These are phyloP conservation scores for Phylloporus rhodoxanthus DNA, from an alignment of 768 basidiomycete genomes.

Conservation along the genomic window DNA sequence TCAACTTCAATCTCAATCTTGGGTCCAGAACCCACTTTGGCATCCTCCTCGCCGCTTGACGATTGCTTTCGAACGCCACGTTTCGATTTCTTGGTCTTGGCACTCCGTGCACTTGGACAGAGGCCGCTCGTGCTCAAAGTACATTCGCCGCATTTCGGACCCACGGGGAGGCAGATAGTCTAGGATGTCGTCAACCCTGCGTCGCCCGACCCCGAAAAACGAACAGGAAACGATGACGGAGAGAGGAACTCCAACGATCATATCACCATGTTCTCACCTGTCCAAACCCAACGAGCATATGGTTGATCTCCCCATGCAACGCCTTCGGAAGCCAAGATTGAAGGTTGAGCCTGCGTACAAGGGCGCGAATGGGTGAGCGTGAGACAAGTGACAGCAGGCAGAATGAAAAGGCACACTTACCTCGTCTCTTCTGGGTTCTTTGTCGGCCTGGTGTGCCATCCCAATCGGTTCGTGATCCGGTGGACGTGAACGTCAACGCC, in stretches of 20 bases:
- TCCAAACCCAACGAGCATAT: constrained; percentile 77
- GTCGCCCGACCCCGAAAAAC: not conserved
- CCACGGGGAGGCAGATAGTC: constrained; percentile 63
- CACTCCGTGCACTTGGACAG: constrained; percentile 58
- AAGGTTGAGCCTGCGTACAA: not conserved
- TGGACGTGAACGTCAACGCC: constrained; percentile 97
- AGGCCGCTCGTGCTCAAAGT: constrained; percentile 47
- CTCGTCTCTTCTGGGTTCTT: constrained; percentile 86
- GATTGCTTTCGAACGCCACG: constrained; percentile 3
- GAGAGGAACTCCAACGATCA: not conserved
- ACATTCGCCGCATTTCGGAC: constrained; percentile 62
- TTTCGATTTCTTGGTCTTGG: constrained; percentile 19
- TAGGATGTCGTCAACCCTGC: constrained; percentile 19
- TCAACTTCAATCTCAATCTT: constrained; percentile 38
- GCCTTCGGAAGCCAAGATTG: constrained; percentile 78
- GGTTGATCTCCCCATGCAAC: constrained; percentile 71
- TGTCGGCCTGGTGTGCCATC: constrained; percentile 86
- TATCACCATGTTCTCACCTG: constrained; percentile 44
- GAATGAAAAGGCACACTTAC: constrained; percentile 28
- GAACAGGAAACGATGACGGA: not conserved
- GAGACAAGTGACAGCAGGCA: not conserved
- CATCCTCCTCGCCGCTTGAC: not conserved
- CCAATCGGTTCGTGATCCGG: constrained; percentile 85
- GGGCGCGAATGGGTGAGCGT: not conserved
- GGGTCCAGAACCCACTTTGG: constrained; percentile 24